Conservation (phyloP, 768 basidiomycete genomes). For the Rhizopogon vulgaris region DNA sequence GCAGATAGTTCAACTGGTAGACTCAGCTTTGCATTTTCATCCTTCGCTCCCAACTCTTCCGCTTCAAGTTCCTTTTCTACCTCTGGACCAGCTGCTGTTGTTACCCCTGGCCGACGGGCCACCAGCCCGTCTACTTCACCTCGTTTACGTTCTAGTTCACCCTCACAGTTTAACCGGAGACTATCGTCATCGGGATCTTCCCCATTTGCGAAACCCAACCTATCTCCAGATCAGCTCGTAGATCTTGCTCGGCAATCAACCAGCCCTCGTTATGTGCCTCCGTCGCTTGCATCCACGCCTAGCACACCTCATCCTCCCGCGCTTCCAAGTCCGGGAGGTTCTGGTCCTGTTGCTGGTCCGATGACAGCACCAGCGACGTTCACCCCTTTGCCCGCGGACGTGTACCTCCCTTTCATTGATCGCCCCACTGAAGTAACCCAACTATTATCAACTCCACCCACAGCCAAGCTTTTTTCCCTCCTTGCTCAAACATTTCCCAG, state of each 20-base stretch:
- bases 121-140: conserved; percentile 35
- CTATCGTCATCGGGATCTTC: conserved; percentile 28
- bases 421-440: conserved; percentile 68
- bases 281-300: conserved; percentile 12
- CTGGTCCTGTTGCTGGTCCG: not conserved
- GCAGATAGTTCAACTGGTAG: conserved; percentile 23
- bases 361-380: conserved; percentile 49
- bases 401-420: conserved; percentile 83
- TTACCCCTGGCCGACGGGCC: conserved; percentile 26
- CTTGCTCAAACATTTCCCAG: conserved; percentile 64
- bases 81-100: conserved; percentile 20
- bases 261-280: conserved; percentile 28
- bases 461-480: conserved; percentile 64
- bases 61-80: conserved; percentile 12
- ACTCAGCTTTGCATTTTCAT: conserved; percentile 61
- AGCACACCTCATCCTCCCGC: conserved; percentile 10
- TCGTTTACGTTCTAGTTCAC: conserved; percentile 45
- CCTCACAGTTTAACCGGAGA: conserved; percentile 24
- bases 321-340: conserved; percentile 5
- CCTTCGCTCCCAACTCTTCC: conserved; percentile 38
- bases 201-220: conserved; percentile 38
- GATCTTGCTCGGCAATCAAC: conserved; percentile 65
- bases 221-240: conserved; percentile 69
- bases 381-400: conserved; percentile 68
- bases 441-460: conserved; percentile 60